Base-by-base conservation (phyloP, 2,329 filamentous ascomycete species). In the Lecanosticta acicola region DNA sequence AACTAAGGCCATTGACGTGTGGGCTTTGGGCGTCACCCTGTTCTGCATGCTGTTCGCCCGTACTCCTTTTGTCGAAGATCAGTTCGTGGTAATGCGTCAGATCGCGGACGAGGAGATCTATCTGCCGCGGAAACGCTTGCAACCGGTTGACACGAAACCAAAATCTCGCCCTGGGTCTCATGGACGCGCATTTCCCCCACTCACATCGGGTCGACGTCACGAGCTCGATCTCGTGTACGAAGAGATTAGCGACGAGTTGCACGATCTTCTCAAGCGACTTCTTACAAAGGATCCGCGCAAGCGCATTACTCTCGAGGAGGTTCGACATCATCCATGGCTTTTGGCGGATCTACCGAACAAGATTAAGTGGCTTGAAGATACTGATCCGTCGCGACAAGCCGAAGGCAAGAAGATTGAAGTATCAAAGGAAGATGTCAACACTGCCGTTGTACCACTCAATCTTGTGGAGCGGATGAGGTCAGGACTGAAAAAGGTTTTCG, bases 21-120 rank as follows among this genome's bases (percentile, higher is more conserved):
- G 93, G 93, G 95, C 93, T 9, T 75, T 98, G 17, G 93, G 93
- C 17, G 88, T 98, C 16, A 98, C 93, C 0, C 78, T 98, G 2
- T 98, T 96, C 68, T 95, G 91, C 61, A 82, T 98, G 65, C 82
- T 98, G 45, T 98, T 85, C 64, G 93, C 89, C 11, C 87, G 93
- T 43, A 87, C 96, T 33, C 93, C 93, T 0, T 98, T 97, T 57
- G 89, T 89, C 40, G 84, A 93, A 61, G 90, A 94, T 58, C 88
- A 94, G 59, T 96, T 85, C 65, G 85, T 87, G 50, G 84, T 98
- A 72, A 96, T 96, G 71, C 81, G 83, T 54, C 85, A 85, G 54
- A 96, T 98, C 56, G 90, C 89, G 13, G 93, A 87, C 42, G 85
- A 93, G 52, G 87, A 94, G n/a, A 84, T 93, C 3, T 91, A 91